phyloP scores from a whole-genome alignment of 345 rosid species.

The Kernera saxatilis region DNA sequence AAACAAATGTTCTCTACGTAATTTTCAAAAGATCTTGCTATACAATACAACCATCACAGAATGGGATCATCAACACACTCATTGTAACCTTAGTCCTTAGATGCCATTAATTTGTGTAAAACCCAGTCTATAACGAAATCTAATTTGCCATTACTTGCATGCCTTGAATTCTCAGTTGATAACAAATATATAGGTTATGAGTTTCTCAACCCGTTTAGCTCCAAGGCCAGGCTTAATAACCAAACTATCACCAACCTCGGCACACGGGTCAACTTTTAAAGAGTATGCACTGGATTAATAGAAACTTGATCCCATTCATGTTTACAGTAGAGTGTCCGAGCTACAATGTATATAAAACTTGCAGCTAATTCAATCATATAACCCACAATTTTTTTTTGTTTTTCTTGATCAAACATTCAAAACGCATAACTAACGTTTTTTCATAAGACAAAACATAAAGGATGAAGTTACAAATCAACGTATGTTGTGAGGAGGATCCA shows the following conservation, averaged over 20 bases:
- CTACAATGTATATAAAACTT: too few species aligned
- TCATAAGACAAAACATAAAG: background rate
- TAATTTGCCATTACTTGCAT: conserved; percentile 48
- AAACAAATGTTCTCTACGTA: too few species aligned
- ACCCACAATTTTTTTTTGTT: too few species aligned
- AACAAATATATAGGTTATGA: conserved; percentile 53
- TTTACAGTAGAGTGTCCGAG: too few species aligned
- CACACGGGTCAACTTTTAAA: conserved; percentile 86
- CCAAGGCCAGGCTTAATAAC: conserved; percentile 69
- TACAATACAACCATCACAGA: too few species aligned
- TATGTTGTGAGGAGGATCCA: background rate
- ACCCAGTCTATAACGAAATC: background rate
- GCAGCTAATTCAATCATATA: too few species aligned
- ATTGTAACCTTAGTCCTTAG: too few species aligned
- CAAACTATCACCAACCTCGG: conserved; percentile 41
- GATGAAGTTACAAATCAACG: background rate
- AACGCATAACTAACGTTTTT: background rate
- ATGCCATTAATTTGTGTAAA: too few species aligned
- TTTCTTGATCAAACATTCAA: background rate
- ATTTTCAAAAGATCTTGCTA: too few species aligned
- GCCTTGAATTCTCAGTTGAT: conserved; percentile 56
- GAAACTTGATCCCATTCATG: too few species aligned
- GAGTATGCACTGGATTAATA: too few species aligned
- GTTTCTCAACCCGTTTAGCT: conserved; percentile 57
- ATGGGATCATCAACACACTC: too few species aligned